Base-by-base conservation (phyloP, 1,284 basidiomycete genomes). In the Acaromyces ingoldii region DNA sequence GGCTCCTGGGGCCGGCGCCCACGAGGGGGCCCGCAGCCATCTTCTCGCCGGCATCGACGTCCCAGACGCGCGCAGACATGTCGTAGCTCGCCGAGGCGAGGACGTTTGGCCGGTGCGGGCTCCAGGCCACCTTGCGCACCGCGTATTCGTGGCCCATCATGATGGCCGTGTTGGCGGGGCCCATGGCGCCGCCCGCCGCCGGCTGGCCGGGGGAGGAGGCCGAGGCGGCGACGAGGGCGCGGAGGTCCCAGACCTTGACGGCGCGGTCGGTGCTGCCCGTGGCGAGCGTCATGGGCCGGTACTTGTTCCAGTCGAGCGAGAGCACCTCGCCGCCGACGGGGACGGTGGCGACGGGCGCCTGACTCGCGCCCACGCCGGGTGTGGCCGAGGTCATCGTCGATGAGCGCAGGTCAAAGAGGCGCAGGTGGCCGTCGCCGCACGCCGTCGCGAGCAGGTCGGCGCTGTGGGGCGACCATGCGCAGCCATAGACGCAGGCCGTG, bases 261-360 rank as follows among this genome's bases (percentile, higher is more conserved):
- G 79, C 75, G 67, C 85, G 87, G 76, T 93, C 91, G 13, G 91
- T 88, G 25, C 87, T 86, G 1, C 82, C 85, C 53, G 83, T 88
- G 0, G 88, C 90, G 43, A 93, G 77, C 7, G 85, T 78, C 72
- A 86, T 84, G 1, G 86, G 86, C 2, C 83, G 80, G 69, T 92
- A 93, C 75, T 93, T 93, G 78, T 93, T 93, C 89, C 90, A 93
- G 66, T 93, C 90, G 29, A 92, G 75, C 6, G 84, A 82, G 17
- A 93, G 82, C 9, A 78, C 76, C 49, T 75, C 72, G 15, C 72
- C 72, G 2, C 70, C 69, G 17, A 72, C 72, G 1, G 62, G 67
- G 11, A 62, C 45, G 24, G 54, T 53, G 17, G 34, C 49, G 19
- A 59, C 38, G 19, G 57, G 55, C 43, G 45, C 11, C 25, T 53